Conservation (phyloP, 371 early-diverging fungal genomes). For the Haplosporangium sp. region DNA sequence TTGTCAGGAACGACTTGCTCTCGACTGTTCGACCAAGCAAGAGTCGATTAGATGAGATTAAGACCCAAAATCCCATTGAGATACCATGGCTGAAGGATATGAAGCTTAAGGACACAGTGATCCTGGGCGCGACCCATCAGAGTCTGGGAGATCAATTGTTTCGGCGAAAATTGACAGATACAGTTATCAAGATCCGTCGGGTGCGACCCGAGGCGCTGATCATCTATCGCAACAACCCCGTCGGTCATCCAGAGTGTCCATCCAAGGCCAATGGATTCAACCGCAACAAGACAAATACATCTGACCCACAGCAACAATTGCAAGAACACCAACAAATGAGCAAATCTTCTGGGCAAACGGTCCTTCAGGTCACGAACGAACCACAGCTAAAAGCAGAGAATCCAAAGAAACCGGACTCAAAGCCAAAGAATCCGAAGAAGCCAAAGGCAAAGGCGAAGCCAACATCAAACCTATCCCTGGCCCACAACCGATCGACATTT, state of each 20-base stretch:
- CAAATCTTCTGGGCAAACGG: background rate
- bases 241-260: conserved; percentile 45
- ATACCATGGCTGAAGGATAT: conserved; percentile 64
- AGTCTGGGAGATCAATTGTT: conserved; percentile 60
- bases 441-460: background rate
- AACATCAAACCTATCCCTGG: background rate
- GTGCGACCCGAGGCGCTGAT: conserved; percentile 60
- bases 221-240: conserved; percentile 46
- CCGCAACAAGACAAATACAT: background rate
- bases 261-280: conserved; percentile 45
- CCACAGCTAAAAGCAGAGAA: too few species aligned
- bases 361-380: background rate
- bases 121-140: conserved; percentile 63
- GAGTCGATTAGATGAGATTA: conserved; percentile 55
- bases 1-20: conserved; percentile 65
- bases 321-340: background rate
- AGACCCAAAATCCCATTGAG: conserved; percentile 58
- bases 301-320: background rate
- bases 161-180: conserved; percentile 54
- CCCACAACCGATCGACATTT: conserved; percentile 19
- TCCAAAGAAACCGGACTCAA: too few species aligned
- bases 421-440: background rate
- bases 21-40: conserved; percentile 45
- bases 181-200: conserved; percentile 58
- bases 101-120: conserved; percentile 59